A percentile compares a stretch with the other conserved stretches of the same genome.
Evolutionary conservation across 148 eudicot species (phyloP).

Genomic region (Arctostaphylos glauca): DNA sequence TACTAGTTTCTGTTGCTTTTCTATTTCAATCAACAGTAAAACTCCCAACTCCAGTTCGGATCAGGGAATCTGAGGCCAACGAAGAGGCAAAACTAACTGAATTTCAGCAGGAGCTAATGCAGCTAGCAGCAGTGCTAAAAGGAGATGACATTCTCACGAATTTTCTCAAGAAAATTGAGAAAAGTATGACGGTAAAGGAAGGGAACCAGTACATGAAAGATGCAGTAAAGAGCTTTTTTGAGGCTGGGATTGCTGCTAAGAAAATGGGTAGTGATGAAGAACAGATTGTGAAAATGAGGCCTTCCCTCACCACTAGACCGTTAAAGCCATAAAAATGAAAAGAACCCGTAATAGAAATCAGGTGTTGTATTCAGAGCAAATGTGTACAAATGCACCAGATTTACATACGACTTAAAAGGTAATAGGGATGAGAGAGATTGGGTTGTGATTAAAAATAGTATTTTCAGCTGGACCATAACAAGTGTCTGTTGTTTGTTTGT

Average conservation of each 20-base stretch:
- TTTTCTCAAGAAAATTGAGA: slow-evolving; percentile 41
- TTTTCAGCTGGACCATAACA: no score
- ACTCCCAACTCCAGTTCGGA: slow-evolving; percentile 69
- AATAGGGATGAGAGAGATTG: neutral
- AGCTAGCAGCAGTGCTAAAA: slow-evolving; percentile 75
- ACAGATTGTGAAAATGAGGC: slow-evolving; percentile 79
- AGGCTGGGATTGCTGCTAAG: slow-evolving; percentile 66
- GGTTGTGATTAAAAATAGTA: neutral
- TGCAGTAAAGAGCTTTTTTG: slow-evolving; percentile 62
- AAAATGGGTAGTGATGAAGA: slow-evolving; percentile 60
- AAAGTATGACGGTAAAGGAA: slow-evolving; percentile 60
- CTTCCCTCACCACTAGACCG: slow-evolving; percentile 67
- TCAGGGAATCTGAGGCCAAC: slow-evolving; percentile 63
- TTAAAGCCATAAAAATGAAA: slow-evolving; percentile 20
- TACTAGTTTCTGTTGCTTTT: neutral
- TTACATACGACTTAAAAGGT: neutral
- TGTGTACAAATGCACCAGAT: neutral
- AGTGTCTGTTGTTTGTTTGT: neutral
- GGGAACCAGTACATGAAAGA: slow-evolving; percentile 73
- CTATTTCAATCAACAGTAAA: slow-evolving; percentile 32
- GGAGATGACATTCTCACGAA: slow-evolving; percentile 62
- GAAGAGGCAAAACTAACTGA: slow-evolving; percentile 68
- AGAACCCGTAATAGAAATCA: neutral
- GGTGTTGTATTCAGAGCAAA: neutral
- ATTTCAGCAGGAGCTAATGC: slow-evolving; percentile 79